These are phyloP conservation scores for Neurospora sp. DNA, from an alignment of 495 filamentous ascomycete genomes.

Conservation along the genomic window DNA sequence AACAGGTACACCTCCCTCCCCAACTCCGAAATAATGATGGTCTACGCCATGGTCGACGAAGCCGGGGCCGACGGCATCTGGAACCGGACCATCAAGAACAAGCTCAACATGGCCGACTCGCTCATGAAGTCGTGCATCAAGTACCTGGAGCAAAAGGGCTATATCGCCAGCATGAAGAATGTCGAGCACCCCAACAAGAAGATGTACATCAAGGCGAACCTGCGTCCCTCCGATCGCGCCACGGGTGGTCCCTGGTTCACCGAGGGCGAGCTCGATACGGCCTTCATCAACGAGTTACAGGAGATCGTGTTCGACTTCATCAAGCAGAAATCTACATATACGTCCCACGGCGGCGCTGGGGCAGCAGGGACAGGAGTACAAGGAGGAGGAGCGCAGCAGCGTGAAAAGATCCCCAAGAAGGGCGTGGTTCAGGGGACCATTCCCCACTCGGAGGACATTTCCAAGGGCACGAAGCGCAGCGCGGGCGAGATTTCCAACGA, in stretches of 20 bases:
- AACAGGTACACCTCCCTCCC: constrained; percentile 54
- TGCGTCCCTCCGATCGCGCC: constrained; percentile 74
- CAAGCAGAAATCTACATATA: constrained; percentile 57
- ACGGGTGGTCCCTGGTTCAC: constrained; percentile 93
- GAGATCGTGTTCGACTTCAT: constrained; percentile 62
- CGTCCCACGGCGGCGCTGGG: background rate
- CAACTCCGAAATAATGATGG: constrained; percentile 58
- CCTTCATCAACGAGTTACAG: constrained; percentile 67
- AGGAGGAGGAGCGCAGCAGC: constrained; percentile 13
- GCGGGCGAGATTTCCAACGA: constrained; percentile 37
- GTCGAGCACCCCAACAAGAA: constrained; percentile 59
- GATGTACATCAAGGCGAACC: constrained; percentile 71
- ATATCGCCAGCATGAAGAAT: constrained; percentile 49
- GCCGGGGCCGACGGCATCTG: constrained; percentile 76
- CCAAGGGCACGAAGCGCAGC: constrained; percentile 31
- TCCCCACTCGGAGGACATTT: constrained; percentile 14
- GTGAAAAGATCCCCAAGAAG: constrained; percentile 29
- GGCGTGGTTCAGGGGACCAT: constrained; percentile 29
- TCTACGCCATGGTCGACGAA: constrained; percentile 80
- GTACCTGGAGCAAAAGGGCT: constrained; percentile 54
- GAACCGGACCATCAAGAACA: constrained; percentile 66
- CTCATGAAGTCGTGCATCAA: constrained; percentile 68
- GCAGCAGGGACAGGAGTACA: constrained; percentile 11
- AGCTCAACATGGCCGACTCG: constrained; percentile 68
- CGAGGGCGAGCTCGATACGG: constrained; percentile 65